Conservation (phyloP, 2,329 filamentous ascomycete genomes). For the Colletotrichum navitas region DNA sequence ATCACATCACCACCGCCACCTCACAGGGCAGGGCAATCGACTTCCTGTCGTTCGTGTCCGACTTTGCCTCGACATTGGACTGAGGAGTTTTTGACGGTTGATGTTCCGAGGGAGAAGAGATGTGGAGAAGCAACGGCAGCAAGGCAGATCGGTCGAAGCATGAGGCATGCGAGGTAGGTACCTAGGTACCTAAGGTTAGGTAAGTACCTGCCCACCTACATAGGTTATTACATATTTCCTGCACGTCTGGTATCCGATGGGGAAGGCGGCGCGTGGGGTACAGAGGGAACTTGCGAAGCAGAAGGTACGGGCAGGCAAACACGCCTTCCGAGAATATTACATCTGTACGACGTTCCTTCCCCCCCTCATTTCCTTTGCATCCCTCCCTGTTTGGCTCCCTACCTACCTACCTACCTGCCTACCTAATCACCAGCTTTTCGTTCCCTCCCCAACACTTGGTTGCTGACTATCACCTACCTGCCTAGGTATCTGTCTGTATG, state of each 20-base stretch:
- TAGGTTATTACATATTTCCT: too few species aligned
- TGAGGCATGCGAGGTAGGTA: neutral
- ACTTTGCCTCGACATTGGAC: neutral
- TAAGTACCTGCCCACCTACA: too few species aligned
- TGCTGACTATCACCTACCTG: too few species aligned
- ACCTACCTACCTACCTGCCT: too few species aligned
- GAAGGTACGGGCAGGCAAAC: neutral
- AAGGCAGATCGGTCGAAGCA: neutral
- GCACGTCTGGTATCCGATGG: too few species aligned
- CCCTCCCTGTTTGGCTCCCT: neutral
- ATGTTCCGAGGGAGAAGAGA: neutral
- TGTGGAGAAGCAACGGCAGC: neutral
- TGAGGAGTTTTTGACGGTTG: neutral
- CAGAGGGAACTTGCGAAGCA: too few species aligned
- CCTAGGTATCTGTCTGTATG: neutral
- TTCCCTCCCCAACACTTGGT: too few species aligned
- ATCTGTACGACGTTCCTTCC: slow-evolving; percentile 1
- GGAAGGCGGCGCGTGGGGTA: neutral
- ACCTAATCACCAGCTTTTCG: too few species aligned
- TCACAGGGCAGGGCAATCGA: too few species aligned
- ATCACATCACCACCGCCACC: neutral
- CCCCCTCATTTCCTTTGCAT: neutral
- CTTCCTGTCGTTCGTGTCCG: neutral
- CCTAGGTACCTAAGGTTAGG: neutral
- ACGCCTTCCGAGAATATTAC: neutral